Base-by-base conservation (phyloP, 441 rosid species). In the Gossypium davidsonii region DNA sequence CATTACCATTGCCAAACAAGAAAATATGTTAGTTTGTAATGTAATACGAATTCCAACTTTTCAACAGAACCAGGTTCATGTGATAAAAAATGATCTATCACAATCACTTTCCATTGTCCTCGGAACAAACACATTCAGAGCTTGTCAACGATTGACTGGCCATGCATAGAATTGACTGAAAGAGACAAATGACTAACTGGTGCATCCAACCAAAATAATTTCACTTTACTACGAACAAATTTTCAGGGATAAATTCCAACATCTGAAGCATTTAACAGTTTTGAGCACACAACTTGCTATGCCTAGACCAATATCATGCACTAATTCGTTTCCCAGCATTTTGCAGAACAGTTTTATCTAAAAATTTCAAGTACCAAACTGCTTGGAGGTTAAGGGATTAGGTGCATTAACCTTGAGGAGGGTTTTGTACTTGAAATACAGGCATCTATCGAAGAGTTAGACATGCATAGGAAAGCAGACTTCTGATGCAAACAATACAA, bases 391-490 rank as follows among this genome's bases (percentile, higher is more conserved):
- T 26, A 26, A 49, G 23, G 42, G 23, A 20, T 69, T 60, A 34
- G 14, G 3, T 57, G 6, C 28, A 9, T 57, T 59, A 59, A 59
- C 64, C 64, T 59, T 14, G 20, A 26, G 28, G 64, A 59, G 64
- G 37, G 20, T 59, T 59, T 26, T 37, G 39, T 25, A 26, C 64
- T 59, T 5, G 64, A 59, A 60, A 60, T 60, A 60, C n/a, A 63
- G 62, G 73, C 72, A 80, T 76, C 60, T 34, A 6, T 15, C 1
- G 20, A 55, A 25, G 56, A n/a, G 70, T 23, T 53, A 64, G 37
- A 56, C 37, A 78, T 63, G 66, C 49, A 73, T 23, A 11, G 66
- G 68, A 23, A 57, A 34, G 68, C 49, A 58, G 59, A 64, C 72
- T 74, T 68, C 71, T 34, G 37, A 39, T 70, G 66, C 6, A 62